Evolutionary conservation across 148 eudicot species (phyloP).

Genomic region (Drosera capensis): DNA sequence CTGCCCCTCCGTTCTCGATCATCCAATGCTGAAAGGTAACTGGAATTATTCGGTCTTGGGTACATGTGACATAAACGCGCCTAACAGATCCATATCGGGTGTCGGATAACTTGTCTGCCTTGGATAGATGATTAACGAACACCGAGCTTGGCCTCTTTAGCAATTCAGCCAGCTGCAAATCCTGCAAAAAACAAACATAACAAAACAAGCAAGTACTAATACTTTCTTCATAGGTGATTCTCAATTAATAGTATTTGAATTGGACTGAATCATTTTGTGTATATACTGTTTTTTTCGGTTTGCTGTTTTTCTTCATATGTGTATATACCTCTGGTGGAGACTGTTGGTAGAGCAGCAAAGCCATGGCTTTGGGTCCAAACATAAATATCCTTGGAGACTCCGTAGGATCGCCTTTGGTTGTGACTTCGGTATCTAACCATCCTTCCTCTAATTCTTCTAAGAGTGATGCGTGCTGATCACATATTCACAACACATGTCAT

Average conservation of each 20-base stretch:
- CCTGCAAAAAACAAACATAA: neutral
- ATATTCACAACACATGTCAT: no score
- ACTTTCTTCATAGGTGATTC: no score
- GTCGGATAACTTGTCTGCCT: neutral
- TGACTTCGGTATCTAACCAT: neutral
- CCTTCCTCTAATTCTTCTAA: neutral
- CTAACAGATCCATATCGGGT: neutral
- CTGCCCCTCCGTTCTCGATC: slow-evolving; percentile 17
- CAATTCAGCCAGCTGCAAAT: neutral
- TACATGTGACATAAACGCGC: slow-evolving; percentile 8
- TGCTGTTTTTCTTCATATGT: no score
- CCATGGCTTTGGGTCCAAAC: neutral
- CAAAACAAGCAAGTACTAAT: no score
- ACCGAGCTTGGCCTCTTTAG: neutral
- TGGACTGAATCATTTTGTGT: no score
- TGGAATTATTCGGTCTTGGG: slow-evolving; percentile 15
- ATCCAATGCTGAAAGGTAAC: slow-evolving; percentile 19
- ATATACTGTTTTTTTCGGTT: no score
- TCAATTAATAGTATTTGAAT: no score
- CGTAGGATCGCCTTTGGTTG: neutral
- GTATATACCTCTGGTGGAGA: no score
- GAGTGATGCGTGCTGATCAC: no score
- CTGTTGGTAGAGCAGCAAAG: neutral
- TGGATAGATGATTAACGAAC: neutral
- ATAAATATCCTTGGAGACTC: neutral